Percentiles rank a stretch among this genome's conserved stretches.
phyloP scores from a whole-genome alignment of 306 rosid species.

The Comarum palustre region DNA sequence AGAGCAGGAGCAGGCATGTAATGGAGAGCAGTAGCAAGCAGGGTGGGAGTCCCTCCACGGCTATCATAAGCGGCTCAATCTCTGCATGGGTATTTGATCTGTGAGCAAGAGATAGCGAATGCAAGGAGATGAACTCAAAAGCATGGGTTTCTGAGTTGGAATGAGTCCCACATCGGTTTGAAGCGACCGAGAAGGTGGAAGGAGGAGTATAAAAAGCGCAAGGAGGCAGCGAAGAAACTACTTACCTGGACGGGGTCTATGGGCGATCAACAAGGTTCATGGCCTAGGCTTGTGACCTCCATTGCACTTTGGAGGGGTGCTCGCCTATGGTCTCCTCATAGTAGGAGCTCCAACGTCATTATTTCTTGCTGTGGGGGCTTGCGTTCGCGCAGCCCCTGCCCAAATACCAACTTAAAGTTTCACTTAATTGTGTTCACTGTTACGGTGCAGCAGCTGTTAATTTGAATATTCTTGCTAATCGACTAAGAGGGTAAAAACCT shows the following conservation, averaged over 20 bases:
- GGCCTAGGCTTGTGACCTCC: conserved; percentile 48
- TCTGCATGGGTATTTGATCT: too few species aligned
- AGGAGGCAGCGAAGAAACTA: accelerated
- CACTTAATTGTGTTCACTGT: too few species aligned
- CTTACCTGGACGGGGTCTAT: conserved; percentile 51
- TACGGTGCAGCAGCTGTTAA: too few species aligned
- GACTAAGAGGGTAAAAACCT: too few species aligned
- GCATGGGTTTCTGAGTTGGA: not conserved
- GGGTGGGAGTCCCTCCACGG: too few species aligned
- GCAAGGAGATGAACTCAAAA: not conserved
- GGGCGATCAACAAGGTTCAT: conserved; percentile 27
- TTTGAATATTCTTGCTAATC: too few species aligned
- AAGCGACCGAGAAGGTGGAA: not conserved
- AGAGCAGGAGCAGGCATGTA: too few species aligned
- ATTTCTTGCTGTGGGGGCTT: conserved; percentile 54
- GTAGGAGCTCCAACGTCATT: conserved; percentile 51
- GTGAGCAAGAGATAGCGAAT: not conserved
- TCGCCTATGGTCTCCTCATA: conserved; percentile 39
- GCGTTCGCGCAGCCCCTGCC: conserved; percentile 60
- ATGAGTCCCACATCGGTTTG: not conserved
- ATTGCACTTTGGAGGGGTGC: conserved; percentile 48
- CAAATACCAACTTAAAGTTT: not conserved
- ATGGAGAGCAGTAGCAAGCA: too few species aligned
- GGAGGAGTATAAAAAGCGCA: not conserved
- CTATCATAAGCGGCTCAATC: too few species aligned